Base-by-base conservation (phyloP, 768 basidiomycete species). In the Psilocybe subaeruginosa region DNA sequence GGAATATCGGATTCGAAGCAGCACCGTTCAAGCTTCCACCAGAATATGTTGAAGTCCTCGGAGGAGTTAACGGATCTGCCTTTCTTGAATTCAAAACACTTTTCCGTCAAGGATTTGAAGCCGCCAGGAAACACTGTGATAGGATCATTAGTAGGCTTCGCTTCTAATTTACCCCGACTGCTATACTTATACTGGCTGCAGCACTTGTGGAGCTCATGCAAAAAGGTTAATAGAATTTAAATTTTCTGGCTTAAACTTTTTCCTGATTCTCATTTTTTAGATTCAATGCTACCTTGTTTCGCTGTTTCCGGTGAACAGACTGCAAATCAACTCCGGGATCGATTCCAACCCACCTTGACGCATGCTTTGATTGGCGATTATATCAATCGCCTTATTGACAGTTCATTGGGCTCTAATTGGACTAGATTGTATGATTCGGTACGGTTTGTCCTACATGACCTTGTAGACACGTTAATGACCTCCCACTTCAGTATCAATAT, bases 1-100 rank as follows among this genome's bases (percentile, higher is more conserved):
- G 97, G 17, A 97, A 97, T 72, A 91, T 99, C 64, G 93, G 97
- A 29, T 99, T 99, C 73, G 97, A 99, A 77, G 97, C 96, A n/a
- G 96, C 97, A 2, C 97, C 97, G 1, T 99, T 99, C 84, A 99
- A 99, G 74, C 77, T 99, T 11, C 89, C 95, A 7, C 80, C 90
- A 56, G 97, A 99, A 74, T 99, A 99, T 74, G 83, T 99, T 56
- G 97, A 99, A 67, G 92, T 99, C 30, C 81, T 99, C 31, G 97
- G 97, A 8, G 97, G 97, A 3, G 77, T 92, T 45, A 82, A 90
- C 54, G 84, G 88, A 30, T 80, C 87, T 23, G 82, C 91, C 11
- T 98, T 90, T 70, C 72, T 81, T 47, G 92, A 97, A 71, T 99
- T 98, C 79, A 90, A 85, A 70, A 81, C 82, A 57, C 78, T 97